Base-by-base conservation (phyloP, 2,329 filamentous ascomycete genomes). In the Aspergillus sp. region DNA sequence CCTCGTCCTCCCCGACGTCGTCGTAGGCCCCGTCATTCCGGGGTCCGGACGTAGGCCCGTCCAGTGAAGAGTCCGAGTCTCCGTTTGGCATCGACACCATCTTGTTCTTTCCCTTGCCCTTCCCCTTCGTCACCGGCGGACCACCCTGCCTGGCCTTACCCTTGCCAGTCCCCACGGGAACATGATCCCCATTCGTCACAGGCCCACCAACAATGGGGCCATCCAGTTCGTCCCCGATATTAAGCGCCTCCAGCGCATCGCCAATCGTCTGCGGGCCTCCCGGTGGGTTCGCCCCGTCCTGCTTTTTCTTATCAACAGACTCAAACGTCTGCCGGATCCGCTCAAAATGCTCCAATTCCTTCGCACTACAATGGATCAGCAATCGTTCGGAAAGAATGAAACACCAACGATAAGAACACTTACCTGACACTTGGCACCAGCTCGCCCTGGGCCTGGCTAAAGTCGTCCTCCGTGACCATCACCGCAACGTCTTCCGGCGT, bases 321-420 rank as follows among this genome's bases (percentile, higher is more conserved):
- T 99, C 94, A 65, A 99, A 99, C 16, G 84, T 82, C 16, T 82
- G 84, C 36, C 94, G 80, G 5, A 99, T 93, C 0, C 82, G 77
- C 66, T 96, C 89, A 63, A 97, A 99, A 68, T 99, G 94, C 45
- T 87, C 82, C 38, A 99, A 76, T 74, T 99, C 94, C 56, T 95
- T 93, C 10, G 88, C 86, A 65, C 90, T 96, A 55, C 56, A 49
- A 22, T 11, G 20, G 47, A 56, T 71, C 56, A 73, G 64, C 52
- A 58, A 20, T 30, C 17, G 11, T n/a, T 48, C 35, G 6, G 11
- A 22, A 19, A 5, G 10, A 22, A 19, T 3, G 14, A n/a, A 16
- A 45, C 17, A 5, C 2, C 8, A 17, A 16, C 11, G n/a, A 33
- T 13, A 47, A 11, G 22, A 20, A 20, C 36, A 62, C 66, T 53